phyloP scores from a whole-genome alignment of 2,329 filamentous ascomycete genomes.

The Aspergillus phoenicis region DNA sequence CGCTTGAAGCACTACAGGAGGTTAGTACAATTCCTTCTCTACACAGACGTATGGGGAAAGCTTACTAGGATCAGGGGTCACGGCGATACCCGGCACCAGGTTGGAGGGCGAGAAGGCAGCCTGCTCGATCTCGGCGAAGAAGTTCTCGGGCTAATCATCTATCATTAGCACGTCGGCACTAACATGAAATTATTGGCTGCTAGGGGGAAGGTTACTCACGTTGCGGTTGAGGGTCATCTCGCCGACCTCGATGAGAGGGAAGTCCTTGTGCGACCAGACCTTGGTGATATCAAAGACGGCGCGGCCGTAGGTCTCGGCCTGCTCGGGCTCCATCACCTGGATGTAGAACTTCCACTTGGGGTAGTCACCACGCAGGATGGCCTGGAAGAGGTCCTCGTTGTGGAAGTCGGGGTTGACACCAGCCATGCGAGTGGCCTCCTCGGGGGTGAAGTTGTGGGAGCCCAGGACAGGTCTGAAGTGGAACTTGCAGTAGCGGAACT shows the following conservation, averaged over 20 bases:
- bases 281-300: slow-evolving; percentile 62
- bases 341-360: slow-evolving; percentile 60
- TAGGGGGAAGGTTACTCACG: slow-evolving; percentile 24
- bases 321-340: slow-evolving; percentile 57
- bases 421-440: slow-evolving; percentile 55
- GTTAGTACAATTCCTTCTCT: no score
- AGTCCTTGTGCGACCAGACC: slow-evolving; percentile 56
- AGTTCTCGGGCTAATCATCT: slow-evolving; percentile 52
- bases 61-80: slow-evolving; percentile 61
- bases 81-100: slow-evolving; percentile 65
- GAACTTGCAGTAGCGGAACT: slow-evolving; percentile 62
- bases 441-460: slow-evolving; percentile 55
- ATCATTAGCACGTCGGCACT: not conserved
- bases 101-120: slow-evolving; percentile 66
- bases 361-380: slow-evolving; percentile 60
- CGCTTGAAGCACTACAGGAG: slow-evolving; percentile 55
- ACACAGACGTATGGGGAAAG: not conserved
- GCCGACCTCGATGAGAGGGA: slow-evolving; percentile 54
- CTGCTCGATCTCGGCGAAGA: slow-evolving; percentile 69
- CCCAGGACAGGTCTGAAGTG: slow-evolving; percentile 62
- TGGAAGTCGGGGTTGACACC: slow-evolving; percentile 61
- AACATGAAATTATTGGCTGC: not conserved
- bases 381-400: slow-evolving; percentile 62
- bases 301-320: slow-evolving; percentile 52
- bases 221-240: slow-evolving; percentile 56